Base-by-base conservation (phyloP, 805 yeast species). In the Yueomyces sinensis region DNA sequence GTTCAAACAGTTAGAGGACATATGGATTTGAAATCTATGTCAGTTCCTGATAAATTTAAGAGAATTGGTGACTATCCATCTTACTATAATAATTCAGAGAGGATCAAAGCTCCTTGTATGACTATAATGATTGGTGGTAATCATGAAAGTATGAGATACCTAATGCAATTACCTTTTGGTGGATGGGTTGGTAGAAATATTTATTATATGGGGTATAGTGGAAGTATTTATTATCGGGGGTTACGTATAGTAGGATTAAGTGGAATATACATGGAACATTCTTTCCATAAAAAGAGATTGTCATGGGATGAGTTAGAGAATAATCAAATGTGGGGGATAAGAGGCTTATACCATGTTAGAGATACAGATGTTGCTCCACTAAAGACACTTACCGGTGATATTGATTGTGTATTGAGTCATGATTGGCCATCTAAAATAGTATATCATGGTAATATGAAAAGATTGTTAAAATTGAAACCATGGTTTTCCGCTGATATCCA, bases 111-210 rank as follows among this genome's bases (percentile, higher is more conserved):
- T 0, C 95, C 95, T 0, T 65, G 79, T 1, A 56, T 74, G 23
- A 89, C 97, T 0, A 44, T 91, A 0, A 80, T 89, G 44, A 73
- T 91, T 29, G 97, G 98, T 3, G 98, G 98, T 0, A 91, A 91
- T 56, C 98, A 91, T 50, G 98, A 91, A 51, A 76, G 91, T 4
- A 82, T 93, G 38, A 73, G 76, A 39, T 82, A 81, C 51, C 50
- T 91, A 41, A 62, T 70, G 40, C 84, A 81, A 44, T 58, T 87
- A 38, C 72, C 71, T 39, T 70, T 67, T 52, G 98, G 98, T 11
- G 98, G 98, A 0, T 91, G 89, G 82, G 87, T 82, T 1, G 93
- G 94, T 1, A 82, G 84, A 1, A 76, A 79, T 41, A 82, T 91
- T 13, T 91, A 78, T 55, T 91, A 74, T 50, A 49, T 91, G 45